Base-by-base conservation (phyloP, 2,329 filamentous ascomycete species). In the Cryphonectria naterciae region DNA sequence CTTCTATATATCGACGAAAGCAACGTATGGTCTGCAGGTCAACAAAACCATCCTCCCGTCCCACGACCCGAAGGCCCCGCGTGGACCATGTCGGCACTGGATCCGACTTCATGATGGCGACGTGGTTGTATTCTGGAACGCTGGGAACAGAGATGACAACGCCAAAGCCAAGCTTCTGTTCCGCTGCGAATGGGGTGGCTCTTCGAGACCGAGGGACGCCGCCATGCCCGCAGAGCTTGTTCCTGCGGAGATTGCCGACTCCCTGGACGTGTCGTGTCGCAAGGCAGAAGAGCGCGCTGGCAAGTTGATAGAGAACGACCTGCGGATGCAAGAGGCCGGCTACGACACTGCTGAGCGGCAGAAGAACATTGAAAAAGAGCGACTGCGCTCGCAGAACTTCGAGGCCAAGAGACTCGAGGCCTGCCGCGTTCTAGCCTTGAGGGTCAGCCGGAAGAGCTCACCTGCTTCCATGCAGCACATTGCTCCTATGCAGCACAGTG, bases 1-100 rank as follows among this genome's bases (percentile, higher is more conserved):
- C 4, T 92, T 94, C 73, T 91, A 89, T 77, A 90, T 98, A 66
- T 91, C 92, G 1, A 97, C 94, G 4, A 94, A 94, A 75, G 92
- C 93, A 4, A 91, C 90, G 8, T 84, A 85, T 39, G 93, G 93
- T 28, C 93, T 98, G 73, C 86, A 84, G 74, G 85, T 98, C 77
- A 98, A 98, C 76, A 90, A 88, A 39, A 85, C 88, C n/a, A 83
- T 85, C 56, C 81, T 98, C 35, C 82, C 80, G 1, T 88, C 89
- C 2, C 82, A 87, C 54, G 84, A 89, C 52, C 78, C 84, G 11
- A 86, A 86, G 72, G 85, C 88, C 70, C 85, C 86, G 2, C 81
- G 83, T 37, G 84, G 85, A 0, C 82, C 89, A 1, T 93, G 87
- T 63, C 80, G 78, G 41, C 81, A 86, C 77, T 92, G 89, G 89